These are phyloP conservation scores for Citrullus colocynthis DNA, from an alignment of 306 rosid species.

Conservation along the genomic window DNA sequence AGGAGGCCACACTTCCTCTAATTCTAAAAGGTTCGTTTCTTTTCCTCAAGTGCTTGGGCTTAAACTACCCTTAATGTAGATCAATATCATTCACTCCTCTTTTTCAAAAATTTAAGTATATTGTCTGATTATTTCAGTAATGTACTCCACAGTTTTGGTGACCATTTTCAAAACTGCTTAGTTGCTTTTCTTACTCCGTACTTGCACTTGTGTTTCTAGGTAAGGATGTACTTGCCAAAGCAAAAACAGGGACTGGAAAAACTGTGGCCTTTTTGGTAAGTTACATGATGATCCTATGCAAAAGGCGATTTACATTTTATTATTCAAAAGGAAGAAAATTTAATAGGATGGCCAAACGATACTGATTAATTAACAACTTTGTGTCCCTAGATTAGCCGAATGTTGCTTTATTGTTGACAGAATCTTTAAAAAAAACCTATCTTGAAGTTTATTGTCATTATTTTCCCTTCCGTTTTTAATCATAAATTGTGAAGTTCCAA, in stretches of 20 bases:
- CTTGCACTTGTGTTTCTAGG: constrained; percentile 34
- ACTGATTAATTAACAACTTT: background rate
- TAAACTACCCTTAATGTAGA: background rate
- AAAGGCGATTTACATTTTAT: background rate
- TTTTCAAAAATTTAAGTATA: background rate
- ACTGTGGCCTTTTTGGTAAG: constrained; percentile 96
- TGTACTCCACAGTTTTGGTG: background rate
- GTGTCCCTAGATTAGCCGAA: background rate
- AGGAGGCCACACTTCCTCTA: constrained; percentile 88
- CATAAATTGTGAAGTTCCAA: background rate
- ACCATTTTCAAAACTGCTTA: background rate
- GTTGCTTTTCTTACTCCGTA: constrained; percentile 2
- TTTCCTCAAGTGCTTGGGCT: background rate
- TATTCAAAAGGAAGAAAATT: too few relatives aligned
- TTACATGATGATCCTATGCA: background rate
- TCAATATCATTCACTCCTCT: background rate
- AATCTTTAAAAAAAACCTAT: background rate
- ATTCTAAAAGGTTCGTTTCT: constrained; percentile 64
- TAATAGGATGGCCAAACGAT: background rate
- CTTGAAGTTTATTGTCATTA: background rate
- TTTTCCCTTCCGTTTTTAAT: background rate
- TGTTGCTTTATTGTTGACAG: background rate
- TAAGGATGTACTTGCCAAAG: constrained; percentile 96
- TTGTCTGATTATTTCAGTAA: background rate
- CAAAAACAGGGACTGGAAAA: constrained; percentile 96